A percentile compares a stretch with the other conserved stretches of the same genome.
Evolutionary conservation across 768 basidiomycete genomes (phyloP).

Genomic region (Cystobasidium ongulense): DNA sequence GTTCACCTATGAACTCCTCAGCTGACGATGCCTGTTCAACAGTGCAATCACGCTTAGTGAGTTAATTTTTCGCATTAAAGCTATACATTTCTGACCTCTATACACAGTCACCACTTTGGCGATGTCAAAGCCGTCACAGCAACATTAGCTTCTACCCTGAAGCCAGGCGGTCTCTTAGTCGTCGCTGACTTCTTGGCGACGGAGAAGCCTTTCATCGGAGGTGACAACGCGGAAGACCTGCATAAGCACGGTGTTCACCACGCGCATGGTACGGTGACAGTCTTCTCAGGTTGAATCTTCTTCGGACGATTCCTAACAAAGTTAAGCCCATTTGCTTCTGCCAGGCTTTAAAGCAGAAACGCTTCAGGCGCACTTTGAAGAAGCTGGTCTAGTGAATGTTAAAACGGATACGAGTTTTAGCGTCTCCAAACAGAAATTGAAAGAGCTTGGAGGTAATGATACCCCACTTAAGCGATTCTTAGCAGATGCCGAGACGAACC

Average conservation of each 20-base stretch:
- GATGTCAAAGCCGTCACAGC: constrained; percentile 1
- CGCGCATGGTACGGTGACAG: not conserved
- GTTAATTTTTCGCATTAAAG: not conserved
- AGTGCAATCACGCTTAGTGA: constrained; percentile 1
- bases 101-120: not conserved
- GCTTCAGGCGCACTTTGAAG: not conserved
- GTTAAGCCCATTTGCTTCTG: no score
- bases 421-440: not conserved
- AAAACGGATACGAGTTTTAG: not conserved
- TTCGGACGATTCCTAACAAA: no score
- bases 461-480: not conserved
- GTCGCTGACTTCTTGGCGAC: not conserved
- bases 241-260: not conserved
- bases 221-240: not conserved
- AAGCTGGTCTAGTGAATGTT: not conserved
- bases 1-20: not conserved
- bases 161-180: not conserved
- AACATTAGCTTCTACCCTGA: not conserved
- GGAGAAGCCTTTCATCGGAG: not conserved
- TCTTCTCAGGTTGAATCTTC: no score
- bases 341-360: not conserved
- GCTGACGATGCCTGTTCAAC: not conserved
- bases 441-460: not conserved
- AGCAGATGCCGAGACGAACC: not conserved
- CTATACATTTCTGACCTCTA: not conserved